phyloP scores from a whole-genome alignment of 495 filamentous ascomycete species.

The Annulohypoxylon bovei region DNA sequence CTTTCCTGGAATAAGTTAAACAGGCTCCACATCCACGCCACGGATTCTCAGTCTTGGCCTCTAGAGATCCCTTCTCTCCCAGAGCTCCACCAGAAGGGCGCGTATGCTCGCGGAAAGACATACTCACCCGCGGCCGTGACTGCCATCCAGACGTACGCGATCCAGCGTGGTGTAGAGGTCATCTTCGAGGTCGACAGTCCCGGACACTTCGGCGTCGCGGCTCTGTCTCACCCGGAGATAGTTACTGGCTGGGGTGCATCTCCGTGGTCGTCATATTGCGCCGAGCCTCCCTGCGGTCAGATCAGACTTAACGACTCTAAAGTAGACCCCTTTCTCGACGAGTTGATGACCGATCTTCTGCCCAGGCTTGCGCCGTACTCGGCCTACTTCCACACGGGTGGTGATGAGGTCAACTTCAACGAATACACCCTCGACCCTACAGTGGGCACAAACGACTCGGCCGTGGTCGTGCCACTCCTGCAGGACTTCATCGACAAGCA shows the following conservation, averaged over 20 bases:
- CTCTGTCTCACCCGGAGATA: constrained; percentile 72
- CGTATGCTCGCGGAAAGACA: constrained; percentile 66
- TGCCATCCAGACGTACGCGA: constrained; percentile 72
- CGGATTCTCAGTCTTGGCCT: constrained; percentile 87
- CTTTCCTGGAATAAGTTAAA: constrained; percentile 82
- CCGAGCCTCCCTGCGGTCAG: constrained; percentile 79
- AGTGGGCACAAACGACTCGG: constrained; percentile 67
- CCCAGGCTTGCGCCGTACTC: constrained; percentile 72
- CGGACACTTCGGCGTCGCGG: constrained; percentile 76
- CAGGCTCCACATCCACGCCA: constrained; percentile 78
- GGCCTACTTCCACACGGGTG: constrained; percentile 82
- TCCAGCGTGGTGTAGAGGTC: constrained; percentile 73
- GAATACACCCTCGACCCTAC: constrained; percentile 77
- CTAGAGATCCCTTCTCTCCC: constrained; percentile 78
- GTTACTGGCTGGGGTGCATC: constrained; percentile 75
- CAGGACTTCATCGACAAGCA: constrained; percentile 75
- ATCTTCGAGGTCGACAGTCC: constrained; percentile 85
- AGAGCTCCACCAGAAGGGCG: constrained; percentile 72
- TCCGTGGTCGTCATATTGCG: constrained; percentile 74
- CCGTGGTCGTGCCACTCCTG: constrained; percentile 72
- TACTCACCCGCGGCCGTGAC: constrained; percentile 72
- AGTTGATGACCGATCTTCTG: constrained; percentile 74
- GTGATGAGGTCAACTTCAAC: constrained; percentile 82
- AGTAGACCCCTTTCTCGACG: constrained; percentile 75
- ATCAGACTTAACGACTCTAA: constrained; percentile 75